Conservation (phyloP, 257 asterid genomes). For the Ophiorrhiza pumila region DNA sequence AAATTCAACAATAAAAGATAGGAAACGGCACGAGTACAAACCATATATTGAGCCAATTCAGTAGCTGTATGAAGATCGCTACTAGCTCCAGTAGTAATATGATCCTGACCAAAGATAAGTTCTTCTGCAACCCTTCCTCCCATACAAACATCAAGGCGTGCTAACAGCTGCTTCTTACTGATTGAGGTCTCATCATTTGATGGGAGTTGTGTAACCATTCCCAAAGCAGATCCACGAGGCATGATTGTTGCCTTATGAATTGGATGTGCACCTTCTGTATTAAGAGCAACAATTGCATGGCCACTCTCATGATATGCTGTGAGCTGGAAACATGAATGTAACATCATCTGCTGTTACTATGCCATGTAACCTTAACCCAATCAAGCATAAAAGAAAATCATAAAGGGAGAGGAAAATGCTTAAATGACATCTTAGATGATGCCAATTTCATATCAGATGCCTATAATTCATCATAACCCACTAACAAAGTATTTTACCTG, state of each 20-base stretch:
- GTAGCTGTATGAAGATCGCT: slow-evolving; percentile 89
- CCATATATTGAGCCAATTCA: slow-evolving; percentile 94
- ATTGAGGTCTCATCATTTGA: slow-evolving; percentile 85
- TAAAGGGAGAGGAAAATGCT: background rate
- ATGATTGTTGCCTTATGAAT: slow-evolving; percentile 93
- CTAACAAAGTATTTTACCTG: background rate
- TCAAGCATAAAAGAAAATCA: background rate
- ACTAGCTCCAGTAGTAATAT: slow-evolving; percentile 91
- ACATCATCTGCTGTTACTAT: background rate
- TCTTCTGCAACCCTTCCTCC: slow-evolving; percentile 99
- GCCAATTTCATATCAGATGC: background rate
- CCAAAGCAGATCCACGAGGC: slow-evolving; percentile 96
- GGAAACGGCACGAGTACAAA: slow-evolving; percentile 19
- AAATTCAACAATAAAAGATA: background rate
- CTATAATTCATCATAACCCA: background rate
- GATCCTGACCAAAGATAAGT: slow-evolving; percentile 85
- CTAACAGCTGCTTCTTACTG: slow-evolving; percentile 89
- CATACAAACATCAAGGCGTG: slow-evolving; percentile 99
- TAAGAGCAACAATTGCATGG: slow-evolving; percentile 91
- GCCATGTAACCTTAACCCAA: background rate
- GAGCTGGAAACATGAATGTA: slow-evolving; percentile 45
- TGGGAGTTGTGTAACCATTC: slow-evolving; percentile 99
- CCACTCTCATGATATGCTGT: slow-evolving; percentile 98
- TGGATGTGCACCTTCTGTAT: slow-evolving; percentile 95
- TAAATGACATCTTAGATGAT: background rate